Conservation (phyloP, 148 eudicot species). For the Cornus florida region DNA sequence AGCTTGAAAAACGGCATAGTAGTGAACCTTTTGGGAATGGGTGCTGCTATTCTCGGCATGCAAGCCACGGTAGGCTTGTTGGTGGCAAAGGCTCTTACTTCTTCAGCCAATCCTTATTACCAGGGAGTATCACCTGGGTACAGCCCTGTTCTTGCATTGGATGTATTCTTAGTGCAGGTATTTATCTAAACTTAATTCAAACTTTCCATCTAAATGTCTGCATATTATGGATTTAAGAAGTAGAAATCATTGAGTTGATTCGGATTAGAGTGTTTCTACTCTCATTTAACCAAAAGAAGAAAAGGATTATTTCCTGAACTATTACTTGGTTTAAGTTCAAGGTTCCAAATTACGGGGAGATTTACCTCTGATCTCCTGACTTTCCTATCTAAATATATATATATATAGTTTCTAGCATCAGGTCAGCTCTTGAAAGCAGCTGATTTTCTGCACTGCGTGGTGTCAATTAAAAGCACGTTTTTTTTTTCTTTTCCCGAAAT, state of each 20-base stretch:
- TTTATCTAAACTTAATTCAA: slow-evolving; percentile 2
- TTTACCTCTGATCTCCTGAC: background rate
- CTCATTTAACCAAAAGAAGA: background rate
- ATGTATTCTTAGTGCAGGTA: slow-evolving; percentile 95
- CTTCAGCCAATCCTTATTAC: slow-evolving; percentile 77
- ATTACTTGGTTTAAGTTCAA: background rate
- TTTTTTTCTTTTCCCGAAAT: no score
- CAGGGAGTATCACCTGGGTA: slow-evolving; percentile 71
- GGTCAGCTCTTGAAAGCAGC: background rate
- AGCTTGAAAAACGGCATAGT: slow-evolving; percentile 71
- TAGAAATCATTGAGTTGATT: background rate
- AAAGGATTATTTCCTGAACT: background rate
- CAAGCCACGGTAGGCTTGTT: slow-evolving; percentile 85
- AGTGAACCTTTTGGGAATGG: slow-evolving; percentile 83
- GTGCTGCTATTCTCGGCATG: slow-evolving; percentile 87
- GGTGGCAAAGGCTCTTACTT: slow-evolving; percentile 84
- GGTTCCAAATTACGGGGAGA: background rate
- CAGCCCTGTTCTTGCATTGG: slow-evolving; percentile 86
- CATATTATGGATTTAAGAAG: background rate
- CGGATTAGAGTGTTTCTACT: background rate
- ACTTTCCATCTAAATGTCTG: background rate
- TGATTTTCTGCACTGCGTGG: background rate
- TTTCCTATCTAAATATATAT: no score
- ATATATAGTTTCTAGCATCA: background rate
- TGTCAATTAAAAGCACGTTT: background rate